Evolutionary conservation across 441 rosid genomes (phyloP), one percentile per base, ranked within the genome.

Genomic region (Gossypium trilobum): DNA sequence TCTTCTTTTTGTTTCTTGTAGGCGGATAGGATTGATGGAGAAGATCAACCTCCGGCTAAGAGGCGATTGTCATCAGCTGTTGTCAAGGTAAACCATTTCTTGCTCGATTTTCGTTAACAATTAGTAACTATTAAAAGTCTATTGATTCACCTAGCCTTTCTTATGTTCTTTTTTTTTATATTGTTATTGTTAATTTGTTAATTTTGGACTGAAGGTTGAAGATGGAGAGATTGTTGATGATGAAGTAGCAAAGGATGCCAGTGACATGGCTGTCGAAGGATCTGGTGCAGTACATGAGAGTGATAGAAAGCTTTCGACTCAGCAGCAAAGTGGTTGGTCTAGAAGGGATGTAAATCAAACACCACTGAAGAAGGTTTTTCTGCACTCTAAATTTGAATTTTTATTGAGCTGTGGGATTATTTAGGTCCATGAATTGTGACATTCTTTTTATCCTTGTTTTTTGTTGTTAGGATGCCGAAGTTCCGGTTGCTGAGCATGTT

Each of bases 21-120:
- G 97, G 97, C 90, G 70, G 95, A 90, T 36, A 85, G 93, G 75
- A 79, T 73, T 66, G 89, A 87, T 7, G 73, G 33, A 3, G 97
- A 87, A 76, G 97, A 90, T 74, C 95, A 92, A 77, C 97, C 88
- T 68, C 97, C 91, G 17, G 87, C 94, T 1, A 94, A 94, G 81
- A 80, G 91, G 74, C 84, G 97, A 59, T 90, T 94, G 72, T 82
- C 84, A 64, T 94, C 99, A 25, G 95, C 99, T 3, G 95, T 94
- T 79, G 94, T 94, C 63, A 94, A 92, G 99, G 99, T 94, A 66
- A 57, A 1, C 23, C n/a, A 25, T 67, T 25, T 48, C 42, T 67
- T 48, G 7, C 11, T 48, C 23, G 36, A 48, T 27, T 48, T 62
- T 62, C 2, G 29, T 36, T 17, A 39, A 17, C 44, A 36, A 36